Base-by-base conservation (phyloP, 495 filamentous ascomycete species). In the Sphaerosporella brunnea region DNA sequence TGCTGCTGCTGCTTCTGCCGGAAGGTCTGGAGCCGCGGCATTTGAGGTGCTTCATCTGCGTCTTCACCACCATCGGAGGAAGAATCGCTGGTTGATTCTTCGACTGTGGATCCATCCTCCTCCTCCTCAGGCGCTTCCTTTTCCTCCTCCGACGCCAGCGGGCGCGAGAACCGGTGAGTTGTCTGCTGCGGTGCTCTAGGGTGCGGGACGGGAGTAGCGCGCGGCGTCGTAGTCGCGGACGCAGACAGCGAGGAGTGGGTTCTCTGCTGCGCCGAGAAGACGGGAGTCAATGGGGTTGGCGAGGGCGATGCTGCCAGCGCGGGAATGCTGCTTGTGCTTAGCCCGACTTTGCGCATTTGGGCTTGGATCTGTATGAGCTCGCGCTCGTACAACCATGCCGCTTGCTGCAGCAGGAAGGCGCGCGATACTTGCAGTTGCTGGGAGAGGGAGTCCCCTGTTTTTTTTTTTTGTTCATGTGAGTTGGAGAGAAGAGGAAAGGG, bases 311-410 rank as follows among this genome's bases (percentile, higher is more conserved):
- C 70, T n/a, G 68, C 71, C 0, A 69, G 69, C 5, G 68, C 67
- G 18, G 63, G 54, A 15, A n/a, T n/a, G n/a, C 69, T 69, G 47
- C 65, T 64, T 2, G 51, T 45, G 18, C 43, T 47, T 61, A 39
- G 68, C 21, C 73, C 70, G 23, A 80, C 78, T 64, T 78, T 88
- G 41, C 79, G 73, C 73, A 97, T 86, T 65, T 95, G 87, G 4
- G 83, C 84, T 53, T 82, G 75, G 28, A 94, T 81, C 61, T 93
- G 81, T 0, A 80, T 79, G 4, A 92, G 69, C 63, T 96, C 84
- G 36, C 81, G 75, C 64, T 97, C 86, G 56, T 92, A 93, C 1
- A 95, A 77, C 79, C 86, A 95, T 65, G 84, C 84, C 51, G 84
- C 84, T 62, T 96, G 84, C 61, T 95, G 87, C 3, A 94, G 75